Percentiles rank a stretch among this genome's conserved stretches.
Conservation (phyloP, 2,329 filamentous ascomycete species). For the Fusarium haematococcum region DNA sequence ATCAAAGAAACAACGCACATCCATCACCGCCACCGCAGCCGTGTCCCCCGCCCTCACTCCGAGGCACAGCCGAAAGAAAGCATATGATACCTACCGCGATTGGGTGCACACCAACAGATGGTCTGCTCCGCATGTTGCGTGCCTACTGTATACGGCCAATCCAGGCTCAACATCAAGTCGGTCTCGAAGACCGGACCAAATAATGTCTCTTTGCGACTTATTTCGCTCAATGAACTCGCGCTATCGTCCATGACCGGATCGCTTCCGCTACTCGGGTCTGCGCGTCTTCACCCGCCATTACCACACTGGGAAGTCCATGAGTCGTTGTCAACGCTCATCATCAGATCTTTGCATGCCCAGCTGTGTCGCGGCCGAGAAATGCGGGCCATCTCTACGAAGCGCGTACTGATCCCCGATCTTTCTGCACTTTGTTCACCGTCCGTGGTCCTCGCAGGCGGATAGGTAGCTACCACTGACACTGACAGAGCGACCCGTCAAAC, state of each 20-base stretch:
- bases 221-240: slow-evolving; percentile 23
- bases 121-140: slow-evolving; percentile 9
- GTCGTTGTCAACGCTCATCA: slow-evolving; percentile 24
- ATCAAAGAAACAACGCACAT: slow-evolving; percentile 36
- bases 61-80: slow-evolving; percentile 43
- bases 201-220: slow-evolving; percentile 8
- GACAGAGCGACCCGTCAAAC: slow-evolving; percentile 35
- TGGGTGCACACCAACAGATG: slow-evolving; percentile 21
- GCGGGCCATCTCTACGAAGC: slow-evolving; percentile 4
- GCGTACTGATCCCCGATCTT: slow-evolving; percentile 21
- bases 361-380: slow-evolving; percentile 14
- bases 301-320: slow-evolving; percentile 7
- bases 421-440: slow-evolving; percentile 15
- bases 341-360: slow-evolving; percentile 40
- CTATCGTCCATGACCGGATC: slow-evolving; percentile 26
- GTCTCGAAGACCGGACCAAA: slow-evolving; percentile 12
- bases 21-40: slow-evolving; percentile 27
- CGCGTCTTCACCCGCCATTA: slow-evolving; percentile 22
- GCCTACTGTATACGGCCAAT: slow-evolving; percentile 15
- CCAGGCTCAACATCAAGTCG: slow-evolving; percentile 13
- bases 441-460: slow-evolving; percentile 16
- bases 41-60: slow-evolving; percentile 25
- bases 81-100: slow-evolving; percentile 30
- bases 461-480: neutral
- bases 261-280: slow-evolving; percentile 22